A percentile compares a stretch with the other conserved stretches of the same genome.
phyloP scores from a whole-genome alignment of 2,329 filamentous ascomycete genomes.

The Cladophialophora psammophila region DNA sequence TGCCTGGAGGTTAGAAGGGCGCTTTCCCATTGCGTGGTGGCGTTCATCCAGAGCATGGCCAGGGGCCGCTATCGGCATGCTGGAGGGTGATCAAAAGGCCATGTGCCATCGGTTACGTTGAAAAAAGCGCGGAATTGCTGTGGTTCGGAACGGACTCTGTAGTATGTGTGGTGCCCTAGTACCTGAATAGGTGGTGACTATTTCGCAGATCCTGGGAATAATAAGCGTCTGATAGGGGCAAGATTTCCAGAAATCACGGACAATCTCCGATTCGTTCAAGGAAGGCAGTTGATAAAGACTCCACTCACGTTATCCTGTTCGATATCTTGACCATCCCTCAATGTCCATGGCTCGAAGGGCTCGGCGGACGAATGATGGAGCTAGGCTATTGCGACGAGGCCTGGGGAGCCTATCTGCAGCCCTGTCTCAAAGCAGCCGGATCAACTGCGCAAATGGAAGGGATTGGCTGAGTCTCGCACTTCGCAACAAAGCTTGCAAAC shows the following conservation, averaged over 20 bases:
- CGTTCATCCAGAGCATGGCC: neutral
- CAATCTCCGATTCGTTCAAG: neutral
- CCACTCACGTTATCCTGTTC: neutral
- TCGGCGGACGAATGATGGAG: too few species aligned
- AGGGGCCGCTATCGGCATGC: neutral
- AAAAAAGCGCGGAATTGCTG: neutral
- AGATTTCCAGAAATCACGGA: neutral
- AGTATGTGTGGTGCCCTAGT: neutral
- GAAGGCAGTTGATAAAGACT: neutral
- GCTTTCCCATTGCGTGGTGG: neutral
- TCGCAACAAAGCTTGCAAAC: too few species aligned
- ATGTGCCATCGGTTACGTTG: neutral
- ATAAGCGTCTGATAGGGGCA: slow-evolving; percentile 7
- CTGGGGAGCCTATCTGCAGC: too few species aligned
- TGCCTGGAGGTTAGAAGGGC: neutral
- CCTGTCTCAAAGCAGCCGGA: too few species aligned
- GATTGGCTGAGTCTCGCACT: neutral
- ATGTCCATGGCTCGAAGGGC: too few species aligned
- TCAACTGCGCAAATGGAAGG: neutral
- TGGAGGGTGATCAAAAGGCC: neutral
- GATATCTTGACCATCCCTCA: neutral
- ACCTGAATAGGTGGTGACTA: neutral
- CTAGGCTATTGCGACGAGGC: too few species aligned
- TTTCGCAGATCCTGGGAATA: neutral
- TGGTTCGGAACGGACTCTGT: neutral